A percentile compares a stretch with the other conserved stretches of the same genome.
Evolutionary conservation across 169 alveolate species (phyloP).

Genomic region (Miamiensis avidus): DNA sequence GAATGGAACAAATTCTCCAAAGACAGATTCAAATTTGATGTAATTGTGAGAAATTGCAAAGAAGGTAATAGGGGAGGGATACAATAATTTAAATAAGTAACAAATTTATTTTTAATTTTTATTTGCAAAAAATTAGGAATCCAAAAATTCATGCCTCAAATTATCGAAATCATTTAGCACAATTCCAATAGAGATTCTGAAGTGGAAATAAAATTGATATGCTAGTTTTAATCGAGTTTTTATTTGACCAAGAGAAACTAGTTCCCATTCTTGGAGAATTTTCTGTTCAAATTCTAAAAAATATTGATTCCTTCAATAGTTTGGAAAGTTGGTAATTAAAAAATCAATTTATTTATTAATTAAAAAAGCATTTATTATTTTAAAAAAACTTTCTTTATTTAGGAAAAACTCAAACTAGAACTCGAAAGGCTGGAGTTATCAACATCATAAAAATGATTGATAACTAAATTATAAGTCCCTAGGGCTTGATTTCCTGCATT

Average conservation of each 20-base stretch:
- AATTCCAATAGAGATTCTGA: conserved; percentile 72
- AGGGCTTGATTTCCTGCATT: conserved; percentile 48
- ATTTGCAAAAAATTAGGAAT: background rate
- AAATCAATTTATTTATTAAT: too few species aligned
- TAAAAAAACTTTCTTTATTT: too few species aligned
- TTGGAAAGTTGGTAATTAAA: conserved; percentile 61
- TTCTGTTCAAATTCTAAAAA: conserved; percentile 45
- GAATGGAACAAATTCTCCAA: conserved; percentile 76
- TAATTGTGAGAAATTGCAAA: conserved; percentile 75
- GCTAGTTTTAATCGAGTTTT: conserved; percentile 69
- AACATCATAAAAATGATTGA: conserved; percentile 74
- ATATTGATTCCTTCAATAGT: conserved; percentile 74
- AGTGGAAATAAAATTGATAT: conserved; percentile 82
- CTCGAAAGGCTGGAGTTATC: conserved; percentile 81
- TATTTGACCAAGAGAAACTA: conserved; percentile 16
- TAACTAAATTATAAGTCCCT: conserved; percentile 55
- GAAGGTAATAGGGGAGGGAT: conserved; percentile 37
- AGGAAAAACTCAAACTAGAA: conserved; percentile 79
- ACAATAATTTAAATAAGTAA: too few species aligned
- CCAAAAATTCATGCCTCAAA: conserved; percentile 68
- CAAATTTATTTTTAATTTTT: too few species aligned
- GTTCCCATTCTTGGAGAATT: background rate
- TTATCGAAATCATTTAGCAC: conserved; percentile 72
- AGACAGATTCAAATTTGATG: conserved; percentile 79
- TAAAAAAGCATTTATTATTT: too few species aligned